Evolutionary conservation across 495 filamentous ascomycete genomes (phyloP).

Genomic region (Aspergillus homomorphus): DNA sequence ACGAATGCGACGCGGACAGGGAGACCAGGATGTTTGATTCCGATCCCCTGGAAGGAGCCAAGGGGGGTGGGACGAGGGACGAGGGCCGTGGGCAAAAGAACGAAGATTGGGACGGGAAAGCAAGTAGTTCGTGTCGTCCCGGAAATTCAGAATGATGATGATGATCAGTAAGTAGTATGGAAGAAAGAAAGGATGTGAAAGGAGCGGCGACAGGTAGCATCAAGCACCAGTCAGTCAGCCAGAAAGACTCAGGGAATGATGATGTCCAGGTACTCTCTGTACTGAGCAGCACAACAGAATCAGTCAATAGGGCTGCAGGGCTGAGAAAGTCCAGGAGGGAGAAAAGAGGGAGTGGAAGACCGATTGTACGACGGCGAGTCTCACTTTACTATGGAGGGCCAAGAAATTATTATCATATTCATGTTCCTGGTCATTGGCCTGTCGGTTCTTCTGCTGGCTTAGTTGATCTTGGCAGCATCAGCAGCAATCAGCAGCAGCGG

Average conservation of each 20-base stretch:
- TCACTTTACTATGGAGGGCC: not conserved
- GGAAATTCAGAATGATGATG: not conserved
- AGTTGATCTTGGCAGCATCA: not conserved
- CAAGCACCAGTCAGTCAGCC: not conserved
- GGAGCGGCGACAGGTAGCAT: not conserved
- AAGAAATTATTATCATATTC: not conserved
- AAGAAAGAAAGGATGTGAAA: not conserved
- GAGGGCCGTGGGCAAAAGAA: not conserved
- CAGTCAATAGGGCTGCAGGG: conserved; percentile 17
- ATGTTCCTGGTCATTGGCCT: not conserved
- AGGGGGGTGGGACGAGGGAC: not conserved
- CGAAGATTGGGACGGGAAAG: not conserved
- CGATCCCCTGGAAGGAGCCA: not conserved
- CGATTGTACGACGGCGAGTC: not conserved
- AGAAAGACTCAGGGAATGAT: too few species aligned
- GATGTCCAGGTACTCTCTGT: too few species aligned
- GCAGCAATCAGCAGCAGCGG: not conserved
- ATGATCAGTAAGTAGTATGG: too few species aligned
- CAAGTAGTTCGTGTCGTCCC: not conserved
- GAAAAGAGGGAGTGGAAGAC: not conserved
- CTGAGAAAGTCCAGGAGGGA: conserved; percentile 6
- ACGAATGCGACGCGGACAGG: not conserved
- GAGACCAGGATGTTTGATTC: not conserved
- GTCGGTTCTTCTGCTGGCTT: not conserved
- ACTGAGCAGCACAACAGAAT: not conserved